Conservation (phyloP, 495 filamentous ascomycete genomes). For the Delitschia confertaspora region DNA sequence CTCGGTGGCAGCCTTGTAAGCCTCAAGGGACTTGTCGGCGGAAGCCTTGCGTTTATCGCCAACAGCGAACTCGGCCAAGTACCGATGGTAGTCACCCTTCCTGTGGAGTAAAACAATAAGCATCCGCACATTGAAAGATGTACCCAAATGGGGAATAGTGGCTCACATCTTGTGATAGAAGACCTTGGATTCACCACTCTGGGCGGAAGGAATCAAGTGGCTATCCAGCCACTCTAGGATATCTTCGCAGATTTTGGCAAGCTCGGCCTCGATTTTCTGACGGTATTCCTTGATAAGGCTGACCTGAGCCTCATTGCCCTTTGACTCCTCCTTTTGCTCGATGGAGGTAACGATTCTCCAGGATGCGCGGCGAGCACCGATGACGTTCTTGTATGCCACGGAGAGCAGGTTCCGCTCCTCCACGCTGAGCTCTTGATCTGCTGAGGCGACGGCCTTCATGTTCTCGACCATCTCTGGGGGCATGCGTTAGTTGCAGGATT, state of each 20-base stretch:
- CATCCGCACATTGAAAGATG: background rate
- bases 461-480: conserved; percentile 97
- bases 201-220: conserved; percentile 91
- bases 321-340: conserved; percentile 99
- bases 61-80: conserved; percentile 96
- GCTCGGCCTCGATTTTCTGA: conserved; percentile 97
- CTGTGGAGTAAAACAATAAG: conserved; percentile 38
- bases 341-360: conserved; percentile 99
- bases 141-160: background rate
- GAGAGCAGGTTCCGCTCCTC: conserved; percentile 99
- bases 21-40: conserved; percentile 92
- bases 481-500: background rate
- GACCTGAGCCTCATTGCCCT: conserved; percentile 94
- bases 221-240: conserved; percentile 94
- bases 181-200: conserved; percentile 97
- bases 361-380: conserved; percentile 95
- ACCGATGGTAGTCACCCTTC: conserved; percentile 99
- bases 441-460: conserved; percentile 98
- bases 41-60: conserved; percentile 98
- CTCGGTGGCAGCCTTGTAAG: conserved; percentile 99
- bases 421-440: conserved; percentile 94
- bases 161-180: conserved; percentile 99
- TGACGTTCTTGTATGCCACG: conserved; percentile 99
- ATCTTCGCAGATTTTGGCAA: conserved; percentile 98
- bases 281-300: conserved; percentile 97